Conservation (phyloP, 148 eudicot genomes). For the Selenicereus undatus region DNA sequence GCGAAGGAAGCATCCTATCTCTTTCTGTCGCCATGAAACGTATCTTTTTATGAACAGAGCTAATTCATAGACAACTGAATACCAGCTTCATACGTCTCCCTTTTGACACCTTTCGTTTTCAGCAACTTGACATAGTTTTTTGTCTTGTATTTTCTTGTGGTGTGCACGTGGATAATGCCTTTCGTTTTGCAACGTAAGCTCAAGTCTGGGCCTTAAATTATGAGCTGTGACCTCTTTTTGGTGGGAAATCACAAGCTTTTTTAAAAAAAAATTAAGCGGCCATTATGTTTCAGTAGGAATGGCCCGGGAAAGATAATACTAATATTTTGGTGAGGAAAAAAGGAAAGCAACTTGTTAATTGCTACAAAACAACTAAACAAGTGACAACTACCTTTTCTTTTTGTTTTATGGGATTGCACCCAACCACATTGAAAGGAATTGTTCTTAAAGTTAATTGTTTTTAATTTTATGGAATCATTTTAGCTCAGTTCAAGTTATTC, state of each 20-base stretch:
- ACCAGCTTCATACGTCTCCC: neutral
- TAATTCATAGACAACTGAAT: neutral
- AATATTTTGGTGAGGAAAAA: neutral
- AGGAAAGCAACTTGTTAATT: neutral
- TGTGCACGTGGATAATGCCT: neutral
- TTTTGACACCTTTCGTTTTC: neutral
- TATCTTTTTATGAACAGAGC: neutral
- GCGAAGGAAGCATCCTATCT: neutral
- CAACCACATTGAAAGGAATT: too few species aligned
- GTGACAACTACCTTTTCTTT: too few species aligned
- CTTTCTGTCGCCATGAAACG: neutral
- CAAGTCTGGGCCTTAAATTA: neutral
- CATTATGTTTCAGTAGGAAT: neutral
- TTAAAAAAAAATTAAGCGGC: neutral
- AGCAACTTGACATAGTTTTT: neutral
- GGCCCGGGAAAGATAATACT: neutral
- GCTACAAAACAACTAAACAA: neutral
- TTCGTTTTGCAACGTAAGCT: neutral
- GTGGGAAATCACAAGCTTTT: neutral
- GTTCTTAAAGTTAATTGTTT: too few species aligned
- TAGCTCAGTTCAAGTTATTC: too few species aligned
- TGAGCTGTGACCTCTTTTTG: neutral
- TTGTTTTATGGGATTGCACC: too few species aligned
- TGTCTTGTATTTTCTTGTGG: neutral
- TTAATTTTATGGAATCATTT: too few species aligned